Conservation (phyloP, 2,329 filamentous ascomycete genomes). For the Calonectria hawksworthii region DNA sequence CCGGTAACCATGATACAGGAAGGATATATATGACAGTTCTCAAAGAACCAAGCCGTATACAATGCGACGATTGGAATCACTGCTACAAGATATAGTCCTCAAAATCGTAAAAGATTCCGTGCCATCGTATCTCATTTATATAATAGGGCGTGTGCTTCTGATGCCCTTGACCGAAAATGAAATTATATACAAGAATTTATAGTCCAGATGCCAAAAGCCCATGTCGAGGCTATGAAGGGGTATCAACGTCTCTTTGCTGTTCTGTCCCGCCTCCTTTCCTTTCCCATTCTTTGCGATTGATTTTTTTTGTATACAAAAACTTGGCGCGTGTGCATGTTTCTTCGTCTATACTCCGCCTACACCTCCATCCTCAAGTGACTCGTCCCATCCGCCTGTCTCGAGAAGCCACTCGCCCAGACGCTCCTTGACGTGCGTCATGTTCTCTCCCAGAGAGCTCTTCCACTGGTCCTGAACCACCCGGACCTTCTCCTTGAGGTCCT, state of each 20-base stretch:
- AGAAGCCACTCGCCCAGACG: constrained; percentile 81
- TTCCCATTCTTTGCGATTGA: not conserved
- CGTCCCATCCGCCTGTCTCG: constrained; percentile 89
- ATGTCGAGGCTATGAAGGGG: constrained; percentile 38
- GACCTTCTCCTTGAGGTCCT: constrained; percentile 94
- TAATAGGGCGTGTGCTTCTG: not conserved
- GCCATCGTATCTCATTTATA: constrained; percentile 29
- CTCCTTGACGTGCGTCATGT: constrained; percentile 80
- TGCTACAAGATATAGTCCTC: not conserved
- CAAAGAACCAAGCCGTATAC: not conserved
- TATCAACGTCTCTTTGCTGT: constrained; percentile 45
- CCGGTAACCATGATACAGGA: not conserved
- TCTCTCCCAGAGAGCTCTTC: constrained; percentile 86
- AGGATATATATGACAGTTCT: not conserved
- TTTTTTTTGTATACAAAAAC: not conserved
- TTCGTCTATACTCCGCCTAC: constrained; percentile 59
- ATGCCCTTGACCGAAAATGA: constrained; percentile 10
- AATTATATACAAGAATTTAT: constrained; percentile 35
- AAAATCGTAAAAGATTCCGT: not conserved
- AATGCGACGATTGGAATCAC: constrained; percentile 11
- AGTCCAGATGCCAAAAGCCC: constrained; percentile 30
- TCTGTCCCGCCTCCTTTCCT: constrained; percentile 13
- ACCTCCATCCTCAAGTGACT: constrained; percentile 73
- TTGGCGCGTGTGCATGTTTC: not conserved
- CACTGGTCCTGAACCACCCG: constrained; percentile 92